A percentile compares a stretch with the other conserved stretches of the same genome.
phyloP scores from a whole-genome alignment of 2,329 filamentous ascomycete species.

The Fusarium sp. region DNA sequence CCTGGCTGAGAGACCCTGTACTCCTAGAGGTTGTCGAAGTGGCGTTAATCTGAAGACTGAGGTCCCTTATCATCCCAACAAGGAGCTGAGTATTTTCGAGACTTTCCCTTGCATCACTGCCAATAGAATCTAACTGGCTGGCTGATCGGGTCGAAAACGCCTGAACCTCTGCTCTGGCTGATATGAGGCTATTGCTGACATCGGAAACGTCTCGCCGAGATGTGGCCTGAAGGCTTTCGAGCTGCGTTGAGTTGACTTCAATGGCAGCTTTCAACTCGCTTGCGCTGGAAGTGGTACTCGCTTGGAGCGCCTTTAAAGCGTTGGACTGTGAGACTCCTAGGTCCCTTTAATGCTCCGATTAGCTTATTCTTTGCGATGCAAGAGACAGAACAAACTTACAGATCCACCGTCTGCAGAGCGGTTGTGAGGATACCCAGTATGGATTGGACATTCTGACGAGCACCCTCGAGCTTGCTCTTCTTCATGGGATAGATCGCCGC shows the following conservation, averaged over 20 bases:
- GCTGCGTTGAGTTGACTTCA: neutral
- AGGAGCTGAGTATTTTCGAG: neutral
- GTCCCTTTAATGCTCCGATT: neutral
- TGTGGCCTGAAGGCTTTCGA: neutral
- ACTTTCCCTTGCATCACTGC: neutral
- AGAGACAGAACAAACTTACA: neutral
- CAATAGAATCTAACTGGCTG: neutral
- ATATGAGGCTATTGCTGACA: neutral
- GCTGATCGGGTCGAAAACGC: neutral
- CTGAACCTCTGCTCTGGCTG: neutral
- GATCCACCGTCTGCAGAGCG: neutral
- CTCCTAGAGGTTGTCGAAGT: neutral
- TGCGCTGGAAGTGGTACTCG: neutral
- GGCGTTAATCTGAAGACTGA: neutral
- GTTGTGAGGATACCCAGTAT: neutral
- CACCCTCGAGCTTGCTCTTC: neutral
- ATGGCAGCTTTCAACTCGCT: neutral
- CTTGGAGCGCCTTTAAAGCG: neutral
- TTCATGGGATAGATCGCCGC: neutral
- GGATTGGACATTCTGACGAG: neutral
- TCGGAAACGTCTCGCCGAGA: neutral
- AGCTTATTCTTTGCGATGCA: rapidly evolving
- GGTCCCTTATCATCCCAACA: neutral
- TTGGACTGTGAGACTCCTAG: neutral
- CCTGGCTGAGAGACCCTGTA: neutral